A percentile compares a stretch with the other conserved stretches of the same genome.
These are phyloP conservation scores for Phaffomyces antillensis DNA, from an alignment of 805 yeast species.

Conservation along the genomic window DNA sequence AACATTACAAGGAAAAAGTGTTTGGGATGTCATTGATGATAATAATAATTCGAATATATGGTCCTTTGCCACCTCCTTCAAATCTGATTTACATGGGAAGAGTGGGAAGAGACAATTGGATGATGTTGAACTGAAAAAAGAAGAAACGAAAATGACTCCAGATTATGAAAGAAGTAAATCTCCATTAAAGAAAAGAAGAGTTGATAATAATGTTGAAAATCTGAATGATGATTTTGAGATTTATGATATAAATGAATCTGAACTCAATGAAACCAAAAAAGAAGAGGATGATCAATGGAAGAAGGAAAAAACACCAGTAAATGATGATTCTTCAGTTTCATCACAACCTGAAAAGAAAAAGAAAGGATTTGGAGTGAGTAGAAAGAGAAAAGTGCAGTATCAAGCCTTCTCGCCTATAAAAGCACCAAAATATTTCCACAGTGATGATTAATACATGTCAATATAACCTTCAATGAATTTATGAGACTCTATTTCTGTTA, in stretches of 20 bases:
- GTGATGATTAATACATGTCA: conserved; percentile 5
- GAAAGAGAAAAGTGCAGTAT: conserved; percentile 17
- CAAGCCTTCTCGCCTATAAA: conserved; percentile 19
- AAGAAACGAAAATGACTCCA: neutral
- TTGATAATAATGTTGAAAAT: conserved; percentile 7
- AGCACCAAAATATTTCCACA: conserved; percentile 16
- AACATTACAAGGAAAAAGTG: conserved; percentile 10
- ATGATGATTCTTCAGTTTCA: conserved; percentile 1
- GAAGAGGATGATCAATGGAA: neutral
- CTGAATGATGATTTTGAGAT: conserved; percentile 13
- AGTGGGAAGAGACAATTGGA: no score
- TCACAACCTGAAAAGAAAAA: conserved; percentile 5
- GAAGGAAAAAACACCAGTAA: neutral
- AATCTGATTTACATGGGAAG: neutral
- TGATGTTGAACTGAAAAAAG: neutral
- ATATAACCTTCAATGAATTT: neutral
- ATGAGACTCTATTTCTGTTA: neutral
- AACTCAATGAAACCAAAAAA: neutral
- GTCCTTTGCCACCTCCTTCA: conserved; percentile 13
- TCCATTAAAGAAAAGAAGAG: conserved; percentile 8
- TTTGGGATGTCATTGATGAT: conserved; percentile 17
- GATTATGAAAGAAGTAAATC: conserved; percentile 1
- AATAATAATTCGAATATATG: conserved; percentile 8
- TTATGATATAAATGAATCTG: conserved; percentile 8
- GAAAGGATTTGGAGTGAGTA: conserved; percentile 18